Conservation (phyloP, 1,284 basidiomycete species). For the Abortiporus biennis region DNA sequence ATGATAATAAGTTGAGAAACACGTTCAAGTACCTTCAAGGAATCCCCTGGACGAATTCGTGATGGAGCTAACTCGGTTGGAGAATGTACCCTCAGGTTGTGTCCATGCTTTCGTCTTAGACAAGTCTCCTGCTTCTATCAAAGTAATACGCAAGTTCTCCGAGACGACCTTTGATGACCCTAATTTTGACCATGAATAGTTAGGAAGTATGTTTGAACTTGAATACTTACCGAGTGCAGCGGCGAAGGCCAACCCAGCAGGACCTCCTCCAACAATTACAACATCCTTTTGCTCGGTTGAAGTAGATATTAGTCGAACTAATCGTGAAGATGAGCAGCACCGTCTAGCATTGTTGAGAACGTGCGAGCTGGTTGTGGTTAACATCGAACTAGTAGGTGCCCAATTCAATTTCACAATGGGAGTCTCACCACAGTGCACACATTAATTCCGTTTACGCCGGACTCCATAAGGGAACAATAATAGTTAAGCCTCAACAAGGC, state of each 20-base stretch:
- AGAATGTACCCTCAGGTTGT: slow-evolving; percentile 57
- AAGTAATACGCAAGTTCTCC: slow-evolving; percentile 51
- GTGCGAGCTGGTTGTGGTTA: no score
- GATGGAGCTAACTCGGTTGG: slow-evolving; percentile 87
- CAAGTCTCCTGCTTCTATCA: slow-evolving; percentile 80
- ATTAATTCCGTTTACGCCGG: no score
- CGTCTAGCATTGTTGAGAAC: no score
- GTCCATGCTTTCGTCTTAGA: slow-evolving; percentile 67
- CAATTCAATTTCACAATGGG: no score
- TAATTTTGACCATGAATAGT: slow-evolving; percentile 4
- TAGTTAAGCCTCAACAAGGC: slow-evolving; percentile 14
- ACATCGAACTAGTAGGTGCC: no score
- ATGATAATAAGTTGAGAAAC: not conserved
- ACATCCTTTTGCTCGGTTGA: slow-evolving; percentile 64
- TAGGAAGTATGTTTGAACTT: slow-evolving; percentile 4
- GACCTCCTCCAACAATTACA: slow-evolving; percentile 93
- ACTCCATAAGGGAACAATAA: no score
- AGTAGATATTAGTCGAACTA: not conserved
- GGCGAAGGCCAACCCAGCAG: slow-evolving; percentile 86
- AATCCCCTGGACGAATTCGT: slow-evolving; percentile 81
- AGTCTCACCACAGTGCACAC: no score
- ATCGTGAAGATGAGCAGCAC: no score
- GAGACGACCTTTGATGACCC: slow-evolving; percentile 47
- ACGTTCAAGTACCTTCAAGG: slow-evolving; percentile 54
- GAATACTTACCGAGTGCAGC: slow-evolving; percentile 69